These are phyloP conservation scores for Ammopiptanthus mongolicus DNA, from an alignment of 306 rosid species.

Conservation along the genomic window DNA sequence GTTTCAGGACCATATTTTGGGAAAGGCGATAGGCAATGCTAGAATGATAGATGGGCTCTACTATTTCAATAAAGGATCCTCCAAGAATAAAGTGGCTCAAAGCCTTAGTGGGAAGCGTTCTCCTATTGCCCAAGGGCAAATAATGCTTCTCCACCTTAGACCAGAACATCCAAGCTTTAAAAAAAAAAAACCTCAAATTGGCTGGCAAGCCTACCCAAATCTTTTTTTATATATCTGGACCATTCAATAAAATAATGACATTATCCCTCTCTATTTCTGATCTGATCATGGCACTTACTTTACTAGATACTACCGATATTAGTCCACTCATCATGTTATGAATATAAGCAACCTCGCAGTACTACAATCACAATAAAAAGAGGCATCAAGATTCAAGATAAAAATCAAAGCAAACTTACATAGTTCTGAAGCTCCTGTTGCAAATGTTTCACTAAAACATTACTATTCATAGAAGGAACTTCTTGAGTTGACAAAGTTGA, in stretches of 20 bases:
- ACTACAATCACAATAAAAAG: slow-evolving; percentile 8
- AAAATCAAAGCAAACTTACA: slow-evolving; percentile 47
- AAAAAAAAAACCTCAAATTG: neutral
- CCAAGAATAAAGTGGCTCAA: too few relatives aligned
- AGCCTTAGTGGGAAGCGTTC: too few relatives aligned
- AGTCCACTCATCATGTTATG: slow-evolving; percentile 14
- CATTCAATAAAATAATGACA: slow-evolving; percentile 9
- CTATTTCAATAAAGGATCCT: too few relatives aligned
- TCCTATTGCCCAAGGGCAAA: too few relatives aligned
- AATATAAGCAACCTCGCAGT: slow-evolving; percentile 8
- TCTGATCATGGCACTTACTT: neutral
- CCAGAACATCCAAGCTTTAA: too few relatives aligned
- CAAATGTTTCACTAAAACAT: slow-evolving; percentile 65
- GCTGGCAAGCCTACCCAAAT: neutral
- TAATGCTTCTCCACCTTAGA: too few relatives aligned
- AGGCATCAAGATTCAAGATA: neutral
- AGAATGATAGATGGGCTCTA: too few relatives aligned
- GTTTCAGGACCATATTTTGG: too few relatives aligned
- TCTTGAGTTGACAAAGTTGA: slow-evolving; percentile 57
- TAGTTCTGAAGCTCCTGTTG: slow-evolving; percentile 82
- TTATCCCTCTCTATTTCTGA: neutral
- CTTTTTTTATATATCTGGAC: neutral
- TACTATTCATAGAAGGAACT: slow-evolving; percentile 37
- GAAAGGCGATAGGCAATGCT: too few relatives aligned
- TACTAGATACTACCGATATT: neutral